Conservation (phyloP, 495 filamentous ascomycete species). For the Podospora pseudocomata region DNA sequence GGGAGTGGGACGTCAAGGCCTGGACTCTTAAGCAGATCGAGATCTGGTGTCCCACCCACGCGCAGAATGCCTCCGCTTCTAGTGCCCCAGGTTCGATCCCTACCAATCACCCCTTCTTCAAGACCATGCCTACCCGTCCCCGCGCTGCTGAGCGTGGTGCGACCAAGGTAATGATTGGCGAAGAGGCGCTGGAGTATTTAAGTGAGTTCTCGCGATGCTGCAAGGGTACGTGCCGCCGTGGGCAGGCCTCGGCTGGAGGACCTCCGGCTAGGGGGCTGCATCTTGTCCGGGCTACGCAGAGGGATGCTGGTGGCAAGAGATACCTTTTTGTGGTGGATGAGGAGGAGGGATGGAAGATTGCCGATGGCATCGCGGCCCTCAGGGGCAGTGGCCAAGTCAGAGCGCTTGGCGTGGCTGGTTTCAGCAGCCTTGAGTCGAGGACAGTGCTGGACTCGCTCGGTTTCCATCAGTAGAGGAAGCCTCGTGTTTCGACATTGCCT, state of each 20-base stretch:
- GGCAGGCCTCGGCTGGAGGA: constrained; percentile 45
- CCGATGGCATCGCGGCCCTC: constrained; percentile 71
- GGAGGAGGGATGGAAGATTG: constrained; percentile 91
- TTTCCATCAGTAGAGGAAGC: constrained; percentile 25
- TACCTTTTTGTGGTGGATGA: constrained; percentile 81
- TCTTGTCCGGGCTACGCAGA: constrained; percentile 73
- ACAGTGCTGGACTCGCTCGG: constrained; percentile 59
- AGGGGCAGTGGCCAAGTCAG: constrained; percentile 66
- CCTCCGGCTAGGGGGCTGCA: constrained; percentile 58
- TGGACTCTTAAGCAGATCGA: constrained; percentile 93
- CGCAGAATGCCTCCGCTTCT: constrained; percentile 37
- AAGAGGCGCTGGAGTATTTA: constrained; percentile 62
- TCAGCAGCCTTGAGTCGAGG: constrained; percentile 58
- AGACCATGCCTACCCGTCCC: constrained; percentile 36
- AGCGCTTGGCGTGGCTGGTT: constrained; percentile 60
- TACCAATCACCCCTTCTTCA: constrained; percentile 39
- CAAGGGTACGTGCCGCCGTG: constrained; percentile 57
- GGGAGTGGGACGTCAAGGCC: constrained; percentile 97
- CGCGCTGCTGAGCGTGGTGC: constrained; percentile 45
- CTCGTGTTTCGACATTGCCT: neutral
- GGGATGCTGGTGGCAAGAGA: constrained; percentile 78
- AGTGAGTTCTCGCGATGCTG: constrained; percentile 56
- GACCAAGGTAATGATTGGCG: constrained; percentile 48
- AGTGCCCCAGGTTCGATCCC: constrained; percentile 29
- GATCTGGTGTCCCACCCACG: constrained; percentile 71